Base-by-base conservation (phyloP, 1,139 yeast species). In the Zygosaccharomyces pseudobailii region DNA sequence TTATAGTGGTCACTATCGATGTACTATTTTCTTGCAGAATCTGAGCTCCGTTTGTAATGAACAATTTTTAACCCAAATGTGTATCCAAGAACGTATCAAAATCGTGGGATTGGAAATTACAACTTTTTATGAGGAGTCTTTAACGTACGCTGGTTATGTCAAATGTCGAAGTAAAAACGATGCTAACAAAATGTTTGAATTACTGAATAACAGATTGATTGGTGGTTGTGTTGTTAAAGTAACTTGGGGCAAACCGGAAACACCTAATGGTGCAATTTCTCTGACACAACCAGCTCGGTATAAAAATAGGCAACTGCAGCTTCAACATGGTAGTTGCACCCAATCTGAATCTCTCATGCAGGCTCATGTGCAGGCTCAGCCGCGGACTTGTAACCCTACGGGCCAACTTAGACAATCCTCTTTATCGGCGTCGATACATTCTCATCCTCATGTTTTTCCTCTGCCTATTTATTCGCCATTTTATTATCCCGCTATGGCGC, bases 11-110 rank as follows among this genome's bases (percentile, higher is more conserved):
- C 43, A 45, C 23, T 48, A 51, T 42, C 50, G 52, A 35, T 47
- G 46, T 13, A 51, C 51, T 3, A 50, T 63, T 3, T 56, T 51
- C 27, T 44, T 65, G 28, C 51, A 53, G 4, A 61, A 63, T 37
- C 46, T 64, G 31, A 62, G 67, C 39, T 47, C 59, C 17, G 49
- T 63, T 34, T 62, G 67, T 35, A 61, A 56, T 23, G 54, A 54
- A 25, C 56, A 55, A 39, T 63, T 63, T 49, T 40, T 63, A 24
- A 32, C 44, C 8, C 54, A 52, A 21, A 37, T 61, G 27, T 59
- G 62, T 40, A 43, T 46, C 10, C 56, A 54, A 41, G 63, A 62
- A 42, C 51, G 52, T n/a, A 57, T 65, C 9, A 47, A 48, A 33
- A 42, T 49, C 21, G 48, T 46, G 28, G 46, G 45, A 20, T 46